Percentiles rank a stretch among this genome's conserved stretches.
These are phyloP conservation scores for Leccinum obscurum DNA, from an alignment of 768 basidiomycete genomes.

Conservation along the genomic window DNA sequence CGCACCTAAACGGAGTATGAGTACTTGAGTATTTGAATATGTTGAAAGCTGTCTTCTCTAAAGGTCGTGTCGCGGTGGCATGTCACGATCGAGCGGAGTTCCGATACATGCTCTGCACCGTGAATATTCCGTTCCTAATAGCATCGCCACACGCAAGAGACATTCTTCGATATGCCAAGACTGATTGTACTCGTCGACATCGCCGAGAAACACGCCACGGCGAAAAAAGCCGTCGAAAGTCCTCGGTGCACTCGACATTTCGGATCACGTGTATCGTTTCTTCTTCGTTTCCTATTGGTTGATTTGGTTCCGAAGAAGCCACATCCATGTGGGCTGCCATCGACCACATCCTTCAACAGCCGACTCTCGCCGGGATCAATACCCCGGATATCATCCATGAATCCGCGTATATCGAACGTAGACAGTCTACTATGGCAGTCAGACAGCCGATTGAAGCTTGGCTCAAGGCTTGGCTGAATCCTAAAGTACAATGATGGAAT, in stretches of 20 bases:
- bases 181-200: constrained; percentile 1
- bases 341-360: constrained; percentile 26
- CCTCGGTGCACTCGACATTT: constrained; percentile 25
- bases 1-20: background rate
- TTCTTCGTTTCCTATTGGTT: constrained; percentile 7
- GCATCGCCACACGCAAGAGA: too few species aligned
- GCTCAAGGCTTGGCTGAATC: background rate
- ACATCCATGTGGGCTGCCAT: constrained; percentile 30
- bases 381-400: background rate
- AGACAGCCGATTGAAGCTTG: constrained; percentile 12
- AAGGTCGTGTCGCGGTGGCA: background rate
- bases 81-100: background rate
- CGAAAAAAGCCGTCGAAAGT: constrained; percentile 23
- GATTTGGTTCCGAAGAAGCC: constrained; percentile 15
- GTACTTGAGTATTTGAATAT: background rate
- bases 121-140: too few species aligned
- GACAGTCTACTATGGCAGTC: background rate
- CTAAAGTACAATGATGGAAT: constrained; percentile 14
- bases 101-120: too few species aligned
- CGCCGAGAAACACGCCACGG: constrained; percentile 4
- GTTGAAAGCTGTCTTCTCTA: background rate
- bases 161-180: constrained; percentile 1
- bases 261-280: constrained; percentile 18
- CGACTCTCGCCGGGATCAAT: constrained; percentile 26
- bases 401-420: background rate